Conservation (phyloP, 331 rosid genomes). For the Acacia pycnantha region DNA sequence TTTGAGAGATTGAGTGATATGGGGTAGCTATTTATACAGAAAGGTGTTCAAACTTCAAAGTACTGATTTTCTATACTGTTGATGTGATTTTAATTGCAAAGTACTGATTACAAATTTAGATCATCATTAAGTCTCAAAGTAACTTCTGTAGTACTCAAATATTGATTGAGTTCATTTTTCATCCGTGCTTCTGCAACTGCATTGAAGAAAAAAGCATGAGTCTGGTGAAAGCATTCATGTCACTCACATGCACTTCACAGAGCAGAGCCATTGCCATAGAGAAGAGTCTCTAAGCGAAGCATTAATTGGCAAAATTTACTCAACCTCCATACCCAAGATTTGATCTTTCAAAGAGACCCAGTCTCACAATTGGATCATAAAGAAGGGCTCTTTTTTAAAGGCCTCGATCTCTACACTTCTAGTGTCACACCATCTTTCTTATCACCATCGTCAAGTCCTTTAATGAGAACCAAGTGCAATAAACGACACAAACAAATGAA, state of each 20-base stretch:
- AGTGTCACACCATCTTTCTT: neutral
- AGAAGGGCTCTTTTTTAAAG: neutral
- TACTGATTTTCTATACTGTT: neutral
- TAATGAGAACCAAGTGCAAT: neutral
- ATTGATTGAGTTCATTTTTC: conserved; percentile 25
- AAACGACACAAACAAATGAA: neutral
- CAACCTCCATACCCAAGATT: neutral
- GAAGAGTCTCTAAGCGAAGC: conserved; percentile 27
- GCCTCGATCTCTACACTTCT: neutral
- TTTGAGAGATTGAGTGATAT: conserved; percentile 15
- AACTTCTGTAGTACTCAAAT: neutral
- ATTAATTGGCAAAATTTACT: conserved; percentile 30
- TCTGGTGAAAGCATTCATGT: conserved; percentile 31
- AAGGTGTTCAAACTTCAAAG: neutral
- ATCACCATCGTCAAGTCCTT: neutral
- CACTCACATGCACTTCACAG: conserved; percentile 37
- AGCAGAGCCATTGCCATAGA: conserved; percentile 14
- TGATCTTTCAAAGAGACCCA: neutral
- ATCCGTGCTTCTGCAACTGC: conserved; percentile 27
- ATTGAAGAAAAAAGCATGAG: conserved; percentile 31
- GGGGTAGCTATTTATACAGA: conserved; percentile 29
- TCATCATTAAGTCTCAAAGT: neutral
- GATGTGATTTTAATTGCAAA: neutral
- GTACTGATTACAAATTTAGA: neutral
- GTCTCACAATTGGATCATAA: neutral